Percentiles rank a stretch among this genome's conserved stretches.
Conservation (phyloP, 306 rosid species). For the Quercus glauca region DNA sequence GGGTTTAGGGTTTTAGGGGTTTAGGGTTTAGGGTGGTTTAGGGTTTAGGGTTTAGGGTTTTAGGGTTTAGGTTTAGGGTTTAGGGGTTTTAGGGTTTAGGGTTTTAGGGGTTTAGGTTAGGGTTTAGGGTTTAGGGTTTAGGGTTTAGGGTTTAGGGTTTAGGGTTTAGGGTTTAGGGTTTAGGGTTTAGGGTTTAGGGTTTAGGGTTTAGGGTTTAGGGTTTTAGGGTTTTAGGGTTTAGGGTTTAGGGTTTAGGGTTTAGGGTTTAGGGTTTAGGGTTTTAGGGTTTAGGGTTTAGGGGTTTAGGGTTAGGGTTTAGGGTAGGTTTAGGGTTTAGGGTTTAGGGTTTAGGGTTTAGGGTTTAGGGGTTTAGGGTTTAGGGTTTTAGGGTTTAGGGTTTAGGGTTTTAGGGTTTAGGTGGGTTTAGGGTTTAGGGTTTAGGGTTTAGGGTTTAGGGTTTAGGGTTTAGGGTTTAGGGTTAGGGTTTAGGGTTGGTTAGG, state of each 20-base stretch:
- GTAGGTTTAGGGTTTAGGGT: not conserved
- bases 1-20: conserved; percentile 19
- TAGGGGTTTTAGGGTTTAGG: too few species aligned
- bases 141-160: conserved; percentile 18
- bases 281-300: not conserved
- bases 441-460: too few species aligned
- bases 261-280: conserved; percentile 18
- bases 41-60: too few species aligned
- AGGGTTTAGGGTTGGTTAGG: too few species aligned
- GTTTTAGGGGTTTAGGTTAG: conserved; percentile 6
- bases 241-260: conserved; percentile 5
- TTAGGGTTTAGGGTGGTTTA: too few species aligned
- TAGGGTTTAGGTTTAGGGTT: conserved; percentile 16
- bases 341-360: too few species aligned
- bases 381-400: too few species aligned
- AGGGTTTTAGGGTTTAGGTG: too few species aligned
- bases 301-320: conserved; percentile 1
- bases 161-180: conserved; percentile 20
- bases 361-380: too few species aligned
- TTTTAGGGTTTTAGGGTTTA: conserved; percentile 13
- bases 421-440: too few species aligned
- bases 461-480: too few species aligned
- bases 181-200: conserved; percentile 13
- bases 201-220: conserved; percentile 6
- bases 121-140: conserved; percentile 10